Percentiles rank a stretch among this genome's conserved stretches.
These are phyloP conservation scores for Ogataea thermomethanolica DNA, from an alignment of 805 yeast species.

Conservation along the genomic window DNA sequence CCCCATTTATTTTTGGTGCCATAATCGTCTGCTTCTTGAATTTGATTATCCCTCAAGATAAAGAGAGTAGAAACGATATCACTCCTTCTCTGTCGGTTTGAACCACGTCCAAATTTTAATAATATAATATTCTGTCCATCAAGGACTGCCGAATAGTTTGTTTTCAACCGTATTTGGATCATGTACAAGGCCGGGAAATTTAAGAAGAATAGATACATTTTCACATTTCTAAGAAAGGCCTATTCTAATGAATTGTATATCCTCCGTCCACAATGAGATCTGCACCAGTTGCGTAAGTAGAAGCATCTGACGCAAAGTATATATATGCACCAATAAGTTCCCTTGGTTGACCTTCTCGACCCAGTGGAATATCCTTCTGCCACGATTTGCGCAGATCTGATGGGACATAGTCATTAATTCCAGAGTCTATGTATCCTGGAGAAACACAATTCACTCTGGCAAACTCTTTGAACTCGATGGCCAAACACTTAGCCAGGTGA, in stretches of 20 bases:
- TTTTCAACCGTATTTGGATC: too few relatives aligned
- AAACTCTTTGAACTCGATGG: constrained; percentile 47
- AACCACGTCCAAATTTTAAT: too few relatives aligned
- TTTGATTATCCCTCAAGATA: constrained; percentile 14
- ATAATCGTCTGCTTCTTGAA: constrained; percentile 19
- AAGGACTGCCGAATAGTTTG: too few relatives aligned
- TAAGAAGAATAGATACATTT: too few relatives aligned
- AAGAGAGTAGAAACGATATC: background rate
- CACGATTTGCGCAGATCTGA: constrained; percentile 26
- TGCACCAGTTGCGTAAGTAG: constrained; percentile 48
- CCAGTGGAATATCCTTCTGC: constrained; percentile 39
- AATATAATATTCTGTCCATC: too few relatives aligned
- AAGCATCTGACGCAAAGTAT: constrained; percentile 52
- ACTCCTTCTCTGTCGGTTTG: too few relatives aligned
- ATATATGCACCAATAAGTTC: constrained; percentile 52
- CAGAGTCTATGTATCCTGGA: constrained; percentile 33
- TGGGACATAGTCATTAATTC: constrained; percentile 34
- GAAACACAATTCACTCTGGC: constrained; percentile 40
- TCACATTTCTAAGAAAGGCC: too few relatives aligned
- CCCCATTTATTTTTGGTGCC: constrained; percentile 27
- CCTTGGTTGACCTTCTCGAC: constrained; percentile 46
- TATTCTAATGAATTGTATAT: constrained; percentile 31
- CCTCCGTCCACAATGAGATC: constrained; percentile 52
- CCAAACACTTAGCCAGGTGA: constrained; percentile 44
- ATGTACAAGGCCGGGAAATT: too few relatives aligned